Base-by-base conservation (phyloP, 1,139 yeast genomes). In the Kodamaea plutei region DNA sequence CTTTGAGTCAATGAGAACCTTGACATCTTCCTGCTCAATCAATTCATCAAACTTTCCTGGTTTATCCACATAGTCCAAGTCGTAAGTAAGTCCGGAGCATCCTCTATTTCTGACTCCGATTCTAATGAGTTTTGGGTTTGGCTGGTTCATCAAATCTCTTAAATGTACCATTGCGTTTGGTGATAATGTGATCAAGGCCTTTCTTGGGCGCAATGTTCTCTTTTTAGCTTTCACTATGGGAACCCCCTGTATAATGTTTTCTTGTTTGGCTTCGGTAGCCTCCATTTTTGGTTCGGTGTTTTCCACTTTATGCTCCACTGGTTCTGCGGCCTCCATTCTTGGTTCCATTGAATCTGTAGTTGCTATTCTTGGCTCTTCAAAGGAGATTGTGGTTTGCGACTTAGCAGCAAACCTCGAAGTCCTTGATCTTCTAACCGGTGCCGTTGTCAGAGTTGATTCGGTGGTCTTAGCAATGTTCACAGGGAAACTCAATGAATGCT, bases 61-160 rank as follows among this genome's bases (percentile, higher is more conserved):
- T 53, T 76, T 70, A 26, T 79, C 76, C 28, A 91, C 96, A 58
- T 91, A 91, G 54, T 88, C 96, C 43, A 91, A 64, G 56, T 88
- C 83, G 58, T 91, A 91, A 0, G 95, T 82, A 40, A 91, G 69
- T 0, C 98, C 98, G 0, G 97, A 89, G 55, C 98, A 91, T 3
- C 98, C 98, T 57, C 96, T 73, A 57, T 91, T 91, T 45, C 79
- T 77, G n/a, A 93, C 97, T 4, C 97, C 95, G 13, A 91, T 82
- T 48, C 96, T 72, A 35, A 91, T 87, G 52, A 87, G 67, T 58
- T 91, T 79, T 15, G 97, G 97, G 28, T 77, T 76, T 4, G 97
- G 97, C 44, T 80, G 84, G 36, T 81, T 73, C 43, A 83, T 61
- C 23, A 91, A 65, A 1, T 69, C 75, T 37, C 64, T 64, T 39